Evolutionary conservation across 352 stramenopile genomes (phyloP).

Genomic region (Globisporangium canariense): DNA sequence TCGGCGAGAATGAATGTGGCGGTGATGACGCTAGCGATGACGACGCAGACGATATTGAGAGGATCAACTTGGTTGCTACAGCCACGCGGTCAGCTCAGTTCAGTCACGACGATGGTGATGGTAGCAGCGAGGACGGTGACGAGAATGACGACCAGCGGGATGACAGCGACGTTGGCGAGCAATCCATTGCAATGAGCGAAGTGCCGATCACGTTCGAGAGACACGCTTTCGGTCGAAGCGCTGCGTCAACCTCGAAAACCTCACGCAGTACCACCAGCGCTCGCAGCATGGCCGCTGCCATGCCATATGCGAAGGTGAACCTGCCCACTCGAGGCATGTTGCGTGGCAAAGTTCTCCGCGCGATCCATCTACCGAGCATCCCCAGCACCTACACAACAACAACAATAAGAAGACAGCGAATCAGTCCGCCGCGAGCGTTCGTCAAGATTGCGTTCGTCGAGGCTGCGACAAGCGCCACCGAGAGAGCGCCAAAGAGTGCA

Average conservation of each 20-base stretch:
- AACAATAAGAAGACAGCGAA: not conserved
- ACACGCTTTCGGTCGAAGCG: not conserved
- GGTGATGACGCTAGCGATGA: not conserved
- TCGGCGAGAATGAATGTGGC: not conserved
- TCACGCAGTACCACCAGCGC: not conserved
- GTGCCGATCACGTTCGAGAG: constrained; percentile 38
- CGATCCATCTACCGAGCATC: constrained; percentile 27
- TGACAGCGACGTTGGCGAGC: constrained; percentile 24
- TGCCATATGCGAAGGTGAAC: not conserved
- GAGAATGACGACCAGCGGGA: not conserved
- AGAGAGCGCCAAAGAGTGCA: constrained; percentile 2
- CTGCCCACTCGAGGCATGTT: constrained; percentile 37
- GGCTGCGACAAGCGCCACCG: constrained; percentile 14
- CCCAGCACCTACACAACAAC: not conserved
- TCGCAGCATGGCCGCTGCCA: not conserved
- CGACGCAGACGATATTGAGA: constrained; percentile 4
- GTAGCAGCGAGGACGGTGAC: not conserved
- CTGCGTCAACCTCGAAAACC: not conserved
- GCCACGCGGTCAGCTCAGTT: not conserved
- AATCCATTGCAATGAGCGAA: constrained; percentile 43
- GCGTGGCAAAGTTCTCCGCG: constrained; percentile 39
- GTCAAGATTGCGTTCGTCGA: constrained; percentile 58
- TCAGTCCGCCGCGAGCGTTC: constrained; percentile 29
- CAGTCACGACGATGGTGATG: not conserved
- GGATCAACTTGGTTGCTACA: not conserved